Evolutionary conservation across 2,329 filamentous ascomycete species (phyloP), one percentile per base, ranked within the genome.

Genomic region (Ascochyta pisi): DNA sequence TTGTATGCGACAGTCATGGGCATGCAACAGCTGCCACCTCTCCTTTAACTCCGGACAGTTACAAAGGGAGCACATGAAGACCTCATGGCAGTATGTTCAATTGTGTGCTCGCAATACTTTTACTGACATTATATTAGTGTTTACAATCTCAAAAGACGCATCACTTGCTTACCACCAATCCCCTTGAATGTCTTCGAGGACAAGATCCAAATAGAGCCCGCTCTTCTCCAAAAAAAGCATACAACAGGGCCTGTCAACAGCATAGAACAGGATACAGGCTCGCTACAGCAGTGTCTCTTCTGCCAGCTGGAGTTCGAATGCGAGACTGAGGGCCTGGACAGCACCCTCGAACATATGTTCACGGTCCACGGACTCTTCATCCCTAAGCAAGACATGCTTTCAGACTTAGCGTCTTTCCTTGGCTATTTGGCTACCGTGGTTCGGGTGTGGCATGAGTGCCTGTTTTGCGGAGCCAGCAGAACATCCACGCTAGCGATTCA

Each of bases 391-490:
- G n/a, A 8, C 7, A 37, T 19, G n/a, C 34, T 75, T 8, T 46
- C 47, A 40, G 65, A 71, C 51, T 39, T 71, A 27, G 48, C 68
- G 43, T 65, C 50, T 9, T 64, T 75, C 43, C 27, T 76, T 7
- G 55, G 60, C 3, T 76, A 76, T 50, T 63, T 76, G 5, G 62
- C 60, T 23, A 68, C 60, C 0, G 60, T 62, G 6, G 49, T 75
- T 8, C 46, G 50, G 2, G 48, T 53, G 13, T 75, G 61, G 53
- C 53, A 75, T 42, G 70, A 75, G 62, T 76, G 73, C 46, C 62
- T 76, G 27, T 74, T 73, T 57, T 76, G 73, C 38, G 71, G 70
- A 24, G 45, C 57, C 15, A 61, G 43, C 22, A 71, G 68, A 49
- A 49, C 35, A 16, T 65, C 72, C 5, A 61, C 62, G 3, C 22